phyloP scores from a whole-genome alignment of 2,329 filamentous ascomycete genomes.

The Colletotrichum simmondsii region DNA sequence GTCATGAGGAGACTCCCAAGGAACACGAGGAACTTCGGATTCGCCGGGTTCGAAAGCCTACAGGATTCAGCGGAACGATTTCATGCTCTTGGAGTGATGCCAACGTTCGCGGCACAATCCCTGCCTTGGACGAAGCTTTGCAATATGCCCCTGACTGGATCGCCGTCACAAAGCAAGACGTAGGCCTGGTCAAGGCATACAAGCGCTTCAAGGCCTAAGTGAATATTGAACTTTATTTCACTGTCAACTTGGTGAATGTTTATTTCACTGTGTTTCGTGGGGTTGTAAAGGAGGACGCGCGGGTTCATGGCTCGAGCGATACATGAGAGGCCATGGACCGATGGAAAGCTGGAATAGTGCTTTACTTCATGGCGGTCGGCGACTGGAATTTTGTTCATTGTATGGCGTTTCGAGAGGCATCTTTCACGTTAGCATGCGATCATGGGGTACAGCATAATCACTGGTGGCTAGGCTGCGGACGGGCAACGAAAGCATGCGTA shows the following conservation, averaged over 20 bases:
- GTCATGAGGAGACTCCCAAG: too few relatives aligned
- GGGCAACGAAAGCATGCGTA: constrained; percentile 3
- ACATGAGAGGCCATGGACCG: not conserved
- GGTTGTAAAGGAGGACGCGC: not conserved
- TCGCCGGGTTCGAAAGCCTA: constrained; percentile 42
- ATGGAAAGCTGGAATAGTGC: not conserved
- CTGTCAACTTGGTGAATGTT: not conserved
- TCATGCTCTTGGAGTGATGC: constrained; percentile 90
- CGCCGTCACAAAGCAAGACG: constrained; percentile 71
- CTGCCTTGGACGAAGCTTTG: constrained; percentile 83
- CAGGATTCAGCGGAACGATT: constrained; percentile 69
- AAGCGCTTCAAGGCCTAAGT: constrained; percentile 7
- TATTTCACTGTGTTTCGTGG: not conserved
- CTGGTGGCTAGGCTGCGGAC: not conserved
- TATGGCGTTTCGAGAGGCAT: constrained; percentile 22
- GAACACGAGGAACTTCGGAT: constrained; percentile 39
- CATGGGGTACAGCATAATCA: constrained; percentile 5
- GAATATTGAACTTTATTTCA: not conserved
- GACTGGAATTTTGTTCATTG: constrained; percentile 6
- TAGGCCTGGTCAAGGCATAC: constrained; percentile 22
- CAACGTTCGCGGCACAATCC: constrained; percentile 77
- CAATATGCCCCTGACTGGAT: constrained; percentile 85
- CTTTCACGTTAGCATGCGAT: not conserved
- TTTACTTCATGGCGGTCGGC: not conserved
- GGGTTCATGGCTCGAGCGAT: not conserved